Percentiles rank a stretch among this genome's conserved stretches.
Conservation (phyloP, 371 early-diverging fungal species). For the Chytridium lagenaria region DNA sequence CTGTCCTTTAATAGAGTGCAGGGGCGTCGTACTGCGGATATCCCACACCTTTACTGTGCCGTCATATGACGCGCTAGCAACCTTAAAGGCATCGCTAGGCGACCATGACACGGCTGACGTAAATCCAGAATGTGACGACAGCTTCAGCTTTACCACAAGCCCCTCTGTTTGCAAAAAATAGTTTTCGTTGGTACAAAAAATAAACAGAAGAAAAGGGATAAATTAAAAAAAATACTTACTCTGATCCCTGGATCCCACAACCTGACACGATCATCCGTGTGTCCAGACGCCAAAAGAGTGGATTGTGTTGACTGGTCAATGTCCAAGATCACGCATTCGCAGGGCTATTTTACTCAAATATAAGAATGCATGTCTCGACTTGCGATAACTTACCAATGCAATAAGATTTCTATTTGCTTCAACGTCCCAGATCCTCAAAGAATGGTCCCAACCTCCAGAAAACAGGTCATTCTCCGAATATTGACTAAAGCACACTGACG, state of each 20-base stretch:
- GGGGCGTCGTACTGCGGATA: constrained; percentile 80
- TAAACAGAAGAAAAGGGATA: neutral
- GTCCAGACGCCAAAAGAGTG: constrained; percentile 85
- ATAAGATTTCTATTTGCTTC: constrained; percentile 71
- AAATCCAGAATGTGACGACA: constrained; percentile 82
- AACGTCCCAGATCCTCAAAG: constrained; percentile 89
- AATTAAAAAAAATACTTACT: constrained; percentile 45
- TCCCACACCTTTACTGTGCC: constrained; percentile 92
- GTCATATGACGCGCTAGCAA: constrained; percentile 88
- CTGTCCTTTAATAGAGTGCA: constrained; percentile 64
- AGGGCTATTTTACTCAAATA: constrained; percentile 61
- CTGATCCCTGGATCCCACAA: constrained; percentile 87
- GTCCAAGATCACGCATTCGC: constrained; percentile 82
- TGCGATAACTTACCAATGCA: constrained; percentile 66
- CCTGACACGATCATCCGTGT: constrained; percentile 78
- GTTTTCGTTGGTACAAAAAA: constrained; percentile 1
- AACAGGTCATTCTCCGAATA: constrained; percentile 57
- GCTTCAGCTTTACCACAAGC: constrained; percentile 76
- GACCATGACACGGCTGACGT: constrained; percentile 88
- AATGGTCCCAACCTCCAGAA: constrained; percentile 93
- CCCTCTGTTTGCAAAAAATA: constrained; percentile 57
- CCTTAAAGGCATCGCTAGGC: constrained; percentile 69
- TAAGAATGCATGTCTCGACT: neutral
- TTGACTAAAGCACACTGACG: constrained; percentile 69
- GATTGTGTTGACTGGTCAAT: constrained; percentile 73